Evolutionary conservation across 2,329 filamentous ascomycete genomes (phyloP).

Genomic region (Beauveria sp.): DNA sequence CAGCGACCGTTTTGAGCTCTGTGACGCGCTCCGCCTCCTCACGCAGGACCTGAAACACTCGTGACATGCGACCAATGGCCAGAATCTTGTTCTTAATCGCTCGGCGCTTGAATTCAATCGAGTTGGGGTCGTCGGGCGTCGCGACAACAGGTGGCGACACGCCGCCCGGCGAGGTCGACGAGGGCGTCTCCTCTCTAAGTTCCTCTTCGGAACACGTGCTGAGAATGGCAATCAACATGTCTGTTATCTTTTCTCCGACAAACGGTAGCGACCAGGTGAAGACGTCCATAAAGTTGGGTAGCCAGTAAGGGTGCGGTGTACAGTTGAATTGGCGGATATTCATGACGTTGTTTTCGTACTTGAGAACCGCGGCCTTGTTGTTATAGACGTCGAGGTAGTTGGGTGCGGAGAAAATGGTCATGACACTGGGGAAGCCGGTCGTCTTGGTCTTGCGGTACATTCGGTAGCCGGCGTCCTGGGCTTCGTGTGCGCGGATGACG

Average conservation of each 20-base stretch:
- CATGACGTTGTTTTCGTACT: conserved; percentile 99
- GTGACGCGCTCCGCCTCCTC: conserved; percentile 96
- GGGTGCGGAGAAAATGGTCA: conserved; percentile 99
- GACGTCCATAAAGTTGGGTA: conserved; percentile 99
- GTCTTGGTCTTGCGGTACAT: conserved; percentile 99
- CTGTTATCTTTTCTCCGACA: conserved; percentile 97
- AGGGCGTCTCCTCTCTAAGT: conserved; percentile 76
- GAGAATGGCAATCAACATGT: conserved; percentile 97
- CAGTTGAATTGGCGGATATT: conserved; percentile 99
- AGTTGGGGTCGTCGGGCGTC: conserved; percentile 58
- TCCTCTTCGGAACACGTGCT: conserved; percentile 99
- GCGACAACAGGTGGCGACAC: conserved; percentile 59
- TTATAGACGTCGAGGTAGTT: conserved; percentile 99
- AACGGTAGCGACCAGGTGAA: conserved; percentile 99
- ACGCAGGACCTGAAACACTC: conserved; percentile 95
- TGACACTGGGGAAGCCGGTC: conserved; percentile 96
- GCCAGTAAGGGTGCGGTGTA: conserved; percentile 98
- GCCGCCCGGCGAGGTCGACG: conserved; percentile 61
- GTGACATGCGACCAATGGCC: conserved; percentile 89
- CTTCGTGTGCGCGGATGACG: conserved; percentile 94
- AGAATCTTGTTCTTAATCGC: conserved; percentile 99
- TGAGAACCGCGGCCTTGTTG: conserved; percentile 97
- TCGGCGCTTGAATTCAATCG: conserved; percentile 85
- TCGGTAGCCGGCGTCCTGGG: conserved; percentile 94
- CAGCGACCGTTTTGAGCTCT: conserved; percentile 93